Base-by-base conservation (phyloP, 306 rosid species). In the Hippophae tibetana region DNA sequence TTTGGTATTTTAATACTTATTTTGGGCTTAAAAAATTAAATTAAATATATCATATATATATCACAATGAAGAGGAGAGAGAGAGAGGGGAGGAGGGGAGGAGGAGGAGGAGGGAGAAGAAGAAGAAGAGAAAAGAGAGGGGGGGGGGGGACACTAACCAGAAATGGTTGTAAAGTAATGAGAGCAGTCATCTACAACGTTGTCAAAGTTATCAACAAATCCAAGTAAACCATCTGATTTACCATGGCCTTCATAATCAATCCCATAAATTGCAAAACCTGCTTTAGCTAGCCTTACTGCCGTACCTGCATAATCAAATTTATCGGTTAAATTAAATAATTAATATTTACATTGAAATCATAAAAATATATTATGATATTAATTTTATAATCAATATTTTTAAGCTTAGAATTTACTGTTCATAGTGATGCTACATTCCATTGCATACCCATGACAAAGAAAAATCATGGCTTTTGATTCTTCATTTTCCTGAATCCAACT, bases 221-320 rank as follows among this genome's bases (percentile, higher is more conserved):
- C 97, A 2, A 23, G 46, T 10, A 86, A 58, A 0, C 99, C 99
- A 10, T 47, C 84, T 8, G 99, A 93, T 74, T 93, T 93, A 43
- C 99, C 99, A 70, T 93, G 99, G 5, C 99, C 97, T 80, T 88
- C 95, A 47, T 88, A 93, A 65, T 93, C 99, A 7, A 88, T 65
- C 0, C 97, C 99, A 65, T 86, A 84, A 0, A 88, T 74, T 13
- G 78, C 99, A 76, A 42, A 88, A 0, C 99, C 97, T 27, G 81
- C 81, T 25, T 77, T 66, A 47, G 74, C 97, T 3, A 93, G 74
- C 69, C 89, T 75, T 7, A 25, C 74, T 68, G 85, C 99, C 5
- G 90, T 84, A 65, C 88, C 98, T 92, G 42, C 5, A 31, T 31
- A 31, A 31, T 31, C 38, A 31, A 18, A 1, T 10, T 13, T 27